Base-by-base conservation (phyloP, 805 yeast genomes). In the fission yeast (Schizosaccharomyces pombe) region DNA sequence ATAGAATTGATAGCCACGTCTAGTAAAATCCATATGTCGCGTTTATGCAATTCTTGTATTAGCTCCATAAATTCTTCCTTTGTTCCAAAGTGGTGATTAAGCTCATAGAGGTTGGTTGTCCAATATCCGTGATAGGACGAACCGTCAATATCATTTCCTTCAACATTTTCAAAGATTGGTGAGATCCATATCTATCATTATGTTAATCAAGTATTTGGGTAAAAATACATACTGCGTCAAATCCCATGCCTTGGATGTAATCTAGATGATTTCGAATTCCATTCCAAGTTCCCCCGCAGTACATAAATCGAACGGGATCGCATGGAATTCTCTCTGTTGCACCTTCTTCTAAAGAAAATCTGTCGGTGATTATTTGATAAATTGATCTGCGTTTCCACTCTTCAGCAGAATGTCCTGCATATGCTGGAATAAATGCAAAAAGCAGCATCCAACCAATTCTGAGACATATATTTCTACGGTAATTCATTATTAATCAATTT, bases 221-320 rank as follows among this genome's bases (percentile, higher is more conserved):
- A 2, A 22, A 43, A 8, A 40, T 19, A 8, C 53, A 29, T 49
- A 49, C 53, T 11, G 57, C 57, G 29, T 54, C 57, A 30, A 55
- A 55, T 3, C 57, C 57, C 57, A 55, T 55, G 16, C 34, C 54
- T 30, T 55, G 56, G n/a, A 55, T 55, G 30, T 55, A 55, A 28
- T 55, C 57, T 12, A 55, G 43, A 12, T 55, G 43, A 12, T 31
- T 24, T 24, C 32, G 33, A 28, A 54, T 24, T 19, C 57, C 57
- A 14, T 52, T 30, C 55, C 55, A 55, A 19, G 57, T 54, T 31
- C 57, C 57, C 11, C 57, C 57, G 22, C 57, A 55, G 9, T 52
- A 55, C 28, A 30, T 32, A 19, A 30, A 26, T 4, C 40, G 51
- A 14, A 28, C 34, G 12, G 52, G 52, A 24, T 52, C 56, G 16